Evolutionary conservation across 768 basidiomycete genomes (phyloP).

Genomic region (Mycena kentingensis): DNA sequence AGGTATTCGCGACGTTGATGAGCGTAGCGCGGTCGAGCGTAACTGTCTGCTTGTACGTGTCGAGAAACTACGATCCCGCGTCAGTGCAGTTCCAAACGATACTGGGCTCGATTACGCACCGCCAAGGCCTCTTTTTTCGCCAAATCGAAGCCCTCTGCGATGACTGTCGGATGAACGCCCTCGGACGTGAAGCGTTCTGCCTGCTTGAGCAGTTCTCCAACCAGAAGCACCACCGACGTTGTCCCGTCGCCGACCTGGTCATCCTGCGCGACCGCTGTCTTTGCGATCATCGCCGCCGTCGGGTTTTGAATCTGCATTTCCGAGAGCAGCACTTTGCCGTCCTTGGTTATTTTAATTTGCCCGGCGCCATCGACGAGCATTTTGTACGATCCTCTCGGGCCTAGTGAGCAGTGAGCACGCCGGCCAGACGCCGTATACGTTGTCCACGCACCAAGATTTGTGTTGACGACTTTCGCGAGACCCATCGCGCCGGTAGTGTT

Average conservation of each 20-base stretch:
- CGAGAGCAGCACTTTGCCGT: conserved; percentile 95
- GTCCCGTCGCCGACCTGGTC: conserved; percentile 99
- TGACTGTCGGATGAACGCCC: conserved; percentile 96
- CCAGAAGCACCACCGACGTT: conserved; percentile 93
- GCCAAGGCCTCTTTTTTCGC: conserved; percentile 93
- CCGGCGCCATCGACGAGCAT: conserved; percentile 99
- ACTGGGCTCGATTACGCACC: conserved; percentile 47
- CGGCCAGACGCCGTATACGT: conserved; percentile 10
- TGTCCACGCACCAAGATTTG: conserved; percentile 78
- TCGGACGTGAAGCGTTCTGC: conserved; percentile 97
- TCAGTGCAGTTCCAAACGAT: conserved; percentile 7
- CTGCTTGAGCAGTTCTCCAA: conserved; percentile 95
- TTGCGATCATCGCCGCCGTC: conserved; percentile 98
- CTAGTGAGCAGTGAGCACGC: conserved; percentile 41
- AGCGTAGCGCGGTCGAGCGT: conserved; percentile 87
- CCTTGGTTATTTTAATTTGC: conserved; percentile 99
- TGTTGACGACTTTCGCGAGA: conserved; percentile 94
- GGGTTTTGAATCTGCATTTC: conserved; percentile 99
- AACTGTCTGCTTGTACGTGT: conserved; percentile 78
- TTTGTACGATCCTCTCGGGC: conserved; percentile 96
- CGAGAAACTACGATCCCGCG: conserved; percentile 82
- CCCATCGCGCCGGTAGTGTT: conserved; percentile 96
- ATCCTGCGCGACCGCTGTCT: conserved; percentile 97
- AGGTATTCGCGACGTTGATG: conserved; percentile 93
- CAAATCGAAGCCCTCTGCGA: conserved; percentile 93